phyloP scores from a whole-genome alignment of 768 basidiomycete genomes.

The Russula dissimulans region DNA sequence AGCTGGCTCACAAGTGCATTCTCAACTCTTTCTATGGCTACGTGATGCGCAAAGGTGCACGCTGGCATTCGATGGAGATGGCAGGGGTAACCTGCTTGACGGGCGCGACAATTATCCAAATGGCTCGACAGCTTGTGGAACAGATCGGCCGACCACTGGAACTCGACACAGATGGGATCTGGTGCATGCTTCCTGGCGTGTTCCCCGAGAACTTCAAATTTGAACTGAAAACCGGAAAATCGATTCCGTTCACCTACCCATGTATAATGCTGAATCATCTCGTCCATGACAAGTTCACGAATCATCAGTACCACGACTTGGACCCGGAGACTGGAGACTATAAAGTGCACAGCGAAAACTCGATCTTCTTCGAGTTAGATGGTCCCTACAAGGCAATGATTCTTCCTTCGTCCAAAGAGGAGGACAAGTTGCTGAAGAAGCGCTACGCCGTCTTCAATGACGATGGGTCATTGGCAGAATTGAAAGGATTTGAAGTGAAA shows the following conservation, averaged over 20 bases:
- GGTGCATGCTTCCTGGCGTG: constrained; percentile 98
- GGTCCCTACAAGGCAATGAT: constrained; percentile 99
- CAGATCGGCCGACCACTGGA: constrained; percentile 97
- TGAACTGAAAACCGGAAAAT: constrained; percentile 79
- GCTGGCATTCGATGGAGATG: constrained; percentile 99
- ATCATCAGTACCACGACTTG: constrained; percentile 94
- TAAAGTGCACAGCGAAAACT: constrained; percentile 85
- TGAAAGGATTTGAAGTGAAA: constrained; percentile 99
- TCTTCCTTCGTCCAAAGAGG: constrained; percentile 96
- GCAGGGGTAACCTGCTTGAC: constrained; percentile 98
- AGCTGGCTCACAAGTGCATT: constrained; percentile 99
- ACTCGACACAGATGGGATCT: constrained; percentile 97
- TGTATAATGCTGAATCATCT: constrained; percentile 99
- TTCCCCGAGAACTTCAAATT: constrained; percentile 99
- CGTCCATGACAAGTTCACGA: constrained; percentile 91
- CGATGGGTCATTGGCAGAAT: constrained; percentile 92
- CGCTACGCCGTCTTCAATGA: constrained; percentile 99
- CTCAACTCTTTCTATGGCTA: constrained; percentile 99
- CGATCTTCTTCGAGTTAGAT: constrained; percentile 98
- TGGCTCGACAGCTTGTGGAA: constrained; percentile 95
- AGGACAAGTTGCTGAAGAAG: constrained; percentile 97
- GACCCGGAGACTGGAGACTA: constrained; percentile 81
- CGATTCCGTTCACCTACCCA: constrained; percentile 86
- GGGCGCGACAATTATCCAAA: constrained; percentile 96
- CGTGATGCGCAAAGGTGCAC: constrained; percentile 97